A percentile compares a stretch with the other conserved stretches of the same genome.
These are phyloP conservation scores for Vararia minispora DNA, from an alignment of 768 basidiomycete species.

Conservation along the genomic window DNA sequence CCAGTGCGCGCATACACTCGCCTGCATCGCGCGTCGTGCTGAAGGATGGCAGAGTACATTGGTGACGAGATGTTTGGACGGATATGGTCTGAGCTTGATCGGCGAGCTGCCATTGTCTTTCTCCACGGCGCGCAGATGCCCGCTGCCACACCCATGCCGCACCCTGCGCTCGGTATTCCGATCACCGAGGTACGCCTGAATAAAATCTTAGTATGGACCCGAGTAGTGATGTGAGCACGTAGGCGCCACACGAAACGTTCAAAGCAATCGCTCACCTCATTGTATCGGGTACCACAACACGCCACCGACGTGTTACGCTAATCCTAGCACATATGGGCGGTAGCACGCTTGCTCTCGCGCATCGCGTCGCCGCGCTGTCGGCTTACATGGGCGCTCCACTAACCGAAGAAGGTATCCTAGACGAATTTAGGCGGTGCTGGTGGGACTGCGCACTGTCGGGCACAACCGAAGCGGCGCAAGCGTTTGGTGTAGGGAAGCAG, in stretches of 20 bases:
- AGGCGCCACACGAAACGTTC: constrained; percentile 78
- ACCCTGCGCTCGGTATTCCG: constrained; percentile 55
- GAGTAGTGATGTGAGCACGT: not conserved
- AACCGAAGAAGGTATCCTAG: constrained; percentile 51
- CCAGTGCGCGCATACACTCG: constrained; percentile 30
- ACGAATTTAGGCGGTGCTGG: constrained; percentile 63
- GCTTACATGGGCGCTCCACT: constrained; percentile 59
- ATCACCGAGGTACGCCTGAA: constrained; percentile 44
- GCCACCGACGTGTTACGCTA: constrained; percentile 46
- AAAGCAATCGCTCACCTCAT: constrained; percentile 74
- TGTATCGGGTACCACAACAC: constrained; percentile 57
- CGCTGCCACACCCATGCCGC: constrained; percentile 52
- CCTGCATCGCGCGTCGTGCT: not conserved
- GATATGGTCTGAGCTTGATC: constrained; percentile 62
- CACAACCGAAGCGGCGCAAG: constrained; percentile 38
- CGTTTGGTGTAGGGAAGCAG: constrained; percentile 36
- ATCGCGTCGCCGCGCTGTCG: constrained; percentile 59
- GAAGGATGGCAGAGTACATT: constrained; percentile 39
- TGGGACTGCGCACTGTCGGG: constrained; percentile 59
- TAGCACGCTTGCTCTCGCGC: constrained; percentile 48
- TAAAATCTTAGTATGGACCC: constrained; percentile 3
- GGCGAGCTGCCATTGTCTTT: constrained; percentile 50
- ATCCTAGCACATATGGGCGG: constrained; percentile 73
- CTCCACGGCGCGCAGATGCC: constrained; percentile 62
- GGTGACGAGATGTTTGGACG: constrained; percentile 53